Percentiles rank a stretch among this genome's conserved stretches.
Conservation (phyloP, 441 rosid species). For the Omphalea diandra region DNA sequence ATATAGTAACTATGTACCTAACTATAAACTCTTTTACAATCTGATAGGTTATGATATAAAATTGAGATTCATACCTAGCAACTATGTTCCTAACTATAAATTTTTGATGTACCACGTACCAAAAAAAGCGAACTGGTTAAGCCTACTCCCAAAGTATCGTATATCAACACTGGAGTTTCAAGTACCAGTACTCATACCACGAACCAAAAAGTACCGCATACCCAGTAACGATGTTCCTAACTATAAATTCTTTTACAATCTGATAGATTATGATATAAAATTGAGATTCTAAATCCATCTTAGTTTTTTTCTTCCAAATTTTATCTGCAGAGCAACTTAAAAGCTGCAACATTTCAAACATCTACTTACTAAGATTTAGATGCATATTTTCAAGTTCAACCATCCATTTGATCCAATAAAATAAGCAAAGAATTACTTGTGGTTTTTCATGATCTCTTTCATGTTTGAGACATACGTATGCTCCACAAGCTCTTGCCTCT, state of each 20-base stretch:
- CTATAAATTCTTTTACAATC: neutral
- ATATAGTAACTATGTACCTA: too few species aligned
- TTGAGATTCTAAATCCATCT: neutral
- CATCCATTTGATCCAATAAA: conserved; percentile 3
- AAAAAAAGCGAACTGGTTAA: too few species aligned
- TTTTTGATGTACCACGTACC: too few species aligned
- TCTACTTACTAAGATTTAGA: conserved; percentile 8
- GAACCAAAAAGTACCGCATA: too few species aligned
- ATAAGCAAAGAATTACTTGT: conserved; percentile 54
- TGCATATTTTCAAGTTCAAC: conserved; percentile 5
- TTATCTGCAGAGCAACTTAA: neutral
- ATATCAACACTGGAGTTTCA: too few species aligned
- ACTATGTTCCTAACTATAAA: too few species aligned
- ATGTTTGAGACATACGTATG: conserved; percentile 70
- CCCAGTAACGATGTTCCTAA: too few species aligned
- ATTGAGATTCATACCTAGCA: too few species aligned
- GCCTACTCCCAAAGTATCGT: too few species aligned
- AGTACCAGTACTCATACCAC: too few species aligned
- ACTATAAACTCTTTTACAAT: neutral
- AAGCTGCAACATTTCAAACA: neutral
- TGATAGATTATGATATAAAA: neutral
- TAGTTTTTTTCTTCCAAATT: neutral
- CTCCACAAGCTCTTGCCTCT: conserved; percentile 91
- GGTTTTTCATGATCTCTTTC: conserved; percentile 84
- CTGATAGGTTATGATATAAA: neutral